Evolutionary conservation across 1,284 basidiomycete species (phyloP).

Genomic region (Calocybe gambosa): DNA sequence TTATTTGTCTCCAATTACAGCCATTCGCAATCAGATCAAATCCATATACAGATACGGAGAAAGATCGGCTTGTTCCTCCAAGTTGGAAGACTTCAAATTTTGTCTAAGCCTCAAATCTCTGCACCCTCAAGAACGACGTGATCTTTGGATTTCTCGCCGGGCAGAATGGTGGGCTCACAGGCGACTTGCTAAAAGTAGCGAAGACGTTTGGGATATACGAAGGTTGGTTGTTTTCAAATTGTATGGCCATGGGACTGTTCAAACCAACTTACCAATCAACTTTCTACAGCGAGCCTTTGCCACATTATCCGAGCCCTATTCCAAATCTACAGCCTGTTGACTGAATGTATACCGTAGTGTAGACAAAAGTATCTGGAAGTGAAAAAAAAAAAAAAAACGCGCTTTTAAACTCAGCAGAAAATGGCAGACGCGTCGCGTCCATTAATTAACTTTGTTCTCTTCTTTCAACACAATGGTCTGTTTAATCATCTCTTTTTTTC

Average conservation of each 20-base stretch:
- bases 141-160: slow-evolving; percentile 78
- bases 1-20: slow-evolving; percentile 32
- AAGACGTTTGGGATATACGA: slow-evolving; percentile 90
- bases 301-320: slow-evolving; percentile 29
- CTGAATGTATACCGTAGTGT: not conserved
- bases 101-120: slow-evolving; percentile 83
- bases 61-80: slow-evolving; percentile 70
- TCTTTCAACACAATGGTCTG: slow-evolving; percentile 25
- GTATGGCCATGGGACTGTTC: not conserved
- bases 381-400: slow-evolving; percentile 14
- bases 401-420: slow-evolving; percentile 19
- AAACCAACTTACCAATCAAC: not conserved
- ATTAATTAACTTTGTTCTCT: slow-evolving; percentile 4
- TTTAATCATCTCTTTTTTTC: slow-evolving; percentile 8
- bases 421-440: slow-evolving; percentile 32
- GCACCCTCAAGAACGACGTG: slow-evolving; percentile 69
- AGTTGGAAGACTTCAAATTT: slow-evolving; percentile 93
- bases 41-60: slow-evolving; percentile 85
- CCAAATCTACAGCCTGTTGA: not conserved
- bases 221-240: slow-evolving; percentile 38
- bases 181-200: slow-evolving; percentile 72
- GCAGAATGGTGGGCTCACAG: slow-evolving; percentile 91
- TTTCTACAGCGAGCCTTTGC: slow-evolving; percentile 25
- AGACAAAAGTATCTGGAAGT: not conserved
- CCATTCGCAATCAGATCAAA: slow-evolving; percentile 76